Evolutionary conservation across 2,329 filamentous ascomycete species (phyloP), one percentile per base, ranked within the genome.

Genomic region (Amylocarpus encephaloides): DNA sequence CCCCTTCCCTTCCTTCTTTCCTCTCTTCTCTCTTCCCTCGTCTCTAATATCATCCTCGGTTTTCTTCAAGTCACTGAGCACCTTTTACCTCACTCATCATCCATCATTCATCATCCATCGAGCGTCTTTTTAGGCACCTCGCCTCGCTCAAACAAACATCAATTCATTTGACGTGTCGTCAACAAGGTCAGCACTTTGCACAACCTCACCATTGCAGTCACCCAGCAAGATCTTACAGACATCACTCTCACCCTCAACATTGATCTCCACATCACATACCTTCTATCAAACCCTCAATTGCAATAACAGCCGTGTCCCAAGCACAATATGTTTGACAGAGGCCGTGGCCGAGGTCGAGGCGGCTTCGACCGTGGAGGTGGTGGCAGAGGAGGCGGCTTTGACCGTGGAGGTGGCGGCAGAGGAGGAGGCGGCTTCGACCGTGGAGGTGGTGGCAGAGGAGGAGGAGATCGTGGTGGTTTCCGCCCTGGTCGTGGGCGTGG

Each of bases 321-420:
- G 10, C 34, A 13, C 33, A 48, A 34, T 36, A 49, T 49, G 46
- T 29, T 39, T 40, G 34, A 48, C 18, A 47, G 50, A 33, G 38
- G 48, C 34, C 46, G 47, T 3, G 46, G 49, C 2, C 26, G 54
- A 40, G 56, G 46, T 49, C 61, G 49, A 44, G 60, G 65, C 39
- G 63, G 66, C 22, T 51, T 64, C 43, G 59, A 65, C 22, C 16
- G 38, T n/a, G 62, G 66, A 18, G 59, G 64, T 19, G 57, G 61
- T 38, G 52, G 63, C 15, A 58, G 65, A 33, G 58, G 63, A 38
- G 61, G 64, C 26, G 60, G 55, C 11, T 48, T 51, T 46, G 54
- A 45, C 54, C 61, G 47, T 47, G 60, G 63, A 39, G 64, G 64
- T 19, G 56, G 64, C 43, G 59, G 55, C 16, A 50, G 51, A 35